Evolutionary conservation across 2,329 filamentous ascomycete species (phyloP), one percentile per base, ranked within the genome.

Genomic region (Penicillium occitanis): DNA sequence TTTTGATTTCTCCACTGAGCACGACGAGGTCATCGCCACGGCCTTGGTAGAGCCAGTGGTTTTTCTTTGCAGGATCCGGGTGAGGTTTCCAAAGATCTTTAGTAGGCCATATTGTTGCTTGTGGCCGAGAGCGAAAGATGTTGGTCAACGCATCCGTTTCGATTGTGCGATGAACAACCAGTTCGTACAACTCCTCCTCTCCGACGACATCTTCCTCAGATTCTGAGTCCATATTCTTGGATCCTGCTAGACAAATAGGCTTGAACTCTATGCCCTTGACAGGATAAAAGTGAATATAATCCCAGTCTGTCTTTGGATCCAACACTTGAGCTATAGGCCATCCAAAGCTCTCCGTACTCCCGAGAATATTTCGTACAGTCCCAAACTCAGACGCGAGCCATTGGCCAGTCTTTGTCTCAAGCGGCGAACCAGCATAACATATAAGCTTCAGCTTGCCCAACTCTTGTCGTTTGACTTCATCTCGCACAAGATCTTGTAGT

Each of bases 41-140:
- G 50, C 69, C 71, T 50, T 72, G 67, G 35, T 74, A 72, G 35
- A 71, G 72, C 72, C 72, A 74, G 14, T 71, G 64, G 4, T 55
- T 55, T n/a, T 48, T 46, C 13, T 61, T 67, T 11, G 59, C 61
- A 13, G 62, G 60, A 8, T 67, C 44, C 2, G 73, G 71, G 44
- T 75, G 71, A 8, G 71, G 66, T 3, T 67, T 46, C 69, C 68
- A 74, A 3, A 74, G 63, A 50, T 74, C 72, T 7, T 70, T 71
- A 0, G 72, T 73, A 14, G 65, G 67, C 48, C 70, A 74, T 3
- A 67, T 58, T 3, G 68, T 65, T 2, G 25, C 57, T 11, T 71
- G 65, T 2, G 71, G 69, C 2, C 17, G 42, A 48, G 71, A 73
- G 0, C 70, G 59, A 1, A 61, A 57, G 65, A 74, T 72, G 17